Evolutionary conservation across 768 basidiomycete genomes (phyloP), one percentile per base, ranked within the genome.

Genomic region (Termitomyces sp.): DNA sequence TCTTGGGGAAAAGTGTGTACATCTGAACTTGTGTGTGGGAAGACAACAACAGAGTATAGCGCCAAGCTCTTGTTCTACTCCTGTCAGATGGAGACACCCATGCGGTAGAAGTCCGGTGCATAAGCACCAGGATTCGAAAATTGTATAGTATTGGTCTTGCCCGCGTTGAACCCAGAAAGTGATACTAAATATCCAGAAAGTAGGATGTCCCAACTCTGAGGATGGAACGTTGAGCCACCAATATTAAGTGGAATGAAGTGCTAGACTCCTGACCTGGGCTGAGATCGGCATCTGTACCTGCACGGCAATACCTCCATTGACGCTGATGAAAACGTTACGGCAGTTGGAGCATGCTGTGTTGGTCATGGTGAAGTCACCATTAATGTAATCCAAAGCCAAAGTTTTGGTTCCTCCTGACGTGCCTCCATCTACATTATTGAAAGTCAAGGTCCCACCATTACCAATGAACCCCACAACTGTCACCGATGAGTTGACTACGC

Each of bases 341-440:
- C 77, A 78, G 60, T 80, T 80, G 6, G 78, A 78, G 66, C 78
- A 78, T 9, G 62, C 77, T 0, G 73, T 75, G 62, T 79, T 78
- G 53, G 64, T 63, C 63, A 74, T 74, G 9, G 69, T 69, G 35
- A 72, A 69, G 46, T 79, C 78, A 30, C 68, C 78, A 45, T 80
- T 80, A 57, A 78, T 78, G 57, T 78, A 80, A 62, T 78, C 76
- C 40, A 79, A 63, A 11, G 76, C 68, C 21, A 80, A 59, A 14
- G 75, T 68, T 59, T 75, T 78, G 3, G 70, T 75, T 14, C 77
- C 78, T 26, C 77, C 77, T 7, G 66, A 58, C 3, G 64, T 49
- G 0, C 75, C 77, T 31, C 75, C 77, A 55, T 77, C 74, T 57
- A 79, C 70, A 53, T 66, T 64, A 44, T 71, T 71, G 55, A 79